A percentile compares a stretch with the other conserved stretches of the same genome.
Conservation (phyloP, 1,284 basidiomycete genomes). For the Puccinia novopanici region DNA sequence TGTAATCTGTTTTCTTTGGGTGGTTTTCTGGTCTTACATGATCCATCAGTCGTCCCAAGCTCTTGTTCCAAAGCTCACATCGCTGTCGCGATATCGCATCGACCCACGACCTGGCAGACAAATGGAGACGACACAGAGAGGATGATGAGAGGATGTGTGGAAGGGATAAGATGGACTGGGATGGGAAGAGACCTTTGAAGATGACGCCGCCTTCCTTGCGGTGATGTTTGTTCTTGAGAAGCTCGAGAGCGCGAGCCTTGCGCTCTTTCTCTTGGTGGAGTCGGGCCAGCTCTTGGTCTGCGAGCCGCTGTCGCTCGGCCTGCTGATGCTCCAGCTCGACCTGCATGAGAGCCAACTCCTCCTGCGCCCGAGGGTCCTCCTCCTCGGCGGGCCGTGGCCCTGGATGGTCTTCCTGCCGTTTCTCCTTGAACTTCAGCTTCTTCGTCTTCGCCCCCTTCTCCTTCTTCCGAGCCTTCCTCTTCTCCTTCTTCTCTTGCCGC, state of each 20-base stretch:
- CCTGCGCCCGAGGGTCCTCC: conserved; percentile 8
- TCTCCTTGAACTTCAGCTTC: conserved; percentile 38
- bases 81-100: conserved; percentile 42
- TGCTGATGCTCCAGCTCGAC: conserved; percentile 40
- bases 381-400: too few relatives aligned
- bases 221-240: conserved; percentile 30
- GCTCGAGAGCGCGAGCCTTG: conserved; percentile 36
- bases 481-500: conserved; percentile 30
- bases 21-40: not conserved
- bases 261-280: conserved; percentile 34
- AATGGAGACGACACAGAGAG: not conserved
- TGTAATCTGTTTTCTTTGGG: not conserved
- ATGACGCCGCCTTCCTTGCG: conserved; percentile 36
- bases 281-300: conserved; percentile 22
- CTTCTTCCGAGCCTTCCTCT: conserved; percentile 20
- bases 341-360: conserved; percentile 23
- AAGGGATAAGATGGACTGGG: not conserved
- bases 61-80: conserved; percentile 30
- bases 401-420: conserved; percentile 1
- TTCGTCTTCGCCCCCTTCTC: conserved; percentile 8
- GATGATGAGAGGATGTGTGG: not conserved
- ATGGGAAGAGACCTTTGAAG: conserved; percentile 28
- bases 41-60: conserved; percentile 34
- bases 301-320: conserved; percentile 22
- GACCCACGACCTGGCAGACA: conserved; percentile 25